Evolutionary conservation across 371 early-diverging fungal species (phyloP), one percentile per base, ranked within the genome.

Genomic region (Mucor sp.): DNA sequence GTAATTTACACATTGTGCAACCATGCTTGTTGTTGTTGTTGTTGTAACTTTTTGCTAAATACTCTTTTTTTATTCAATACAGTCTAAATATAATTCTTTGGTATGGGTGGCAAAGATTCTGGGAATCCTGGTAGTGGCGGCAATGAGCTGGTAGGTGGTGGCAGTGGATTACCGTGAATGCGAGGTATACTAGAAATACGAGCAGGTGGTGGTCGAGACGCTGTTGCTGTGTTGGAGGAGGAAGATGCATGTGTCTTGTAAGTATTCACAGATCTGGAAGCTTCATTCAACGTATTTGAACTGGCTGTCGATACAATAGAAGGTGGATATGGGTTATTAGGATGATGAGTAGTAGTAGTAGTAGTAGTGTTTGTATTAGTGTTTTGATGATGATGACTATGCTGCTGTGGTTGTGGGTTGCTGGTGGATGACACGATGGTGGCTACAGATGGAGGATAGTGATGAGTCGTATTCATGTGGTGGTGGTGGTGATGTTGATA

Each of bases 71-170:
- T 44, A 19, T 35, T 43, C 25, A 41, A 25, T 35, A 41, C 23
- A 41, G 5, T 41, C 33, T 63, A 64, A 43, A 32, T 23, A 2
- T 64, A 57, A 14, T 64, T 50, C 48, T 58, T 59, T 33, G 66
- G 59, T 30, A 63, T 30, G 12, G 59, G 62, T 4, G 73, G 72
- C 48, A 70, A 57, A 6, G 74, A 60, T 17, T n/a, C n/a, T 6
- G 77, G 77, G 61, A 74, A 62, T 7, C 57, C 63, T 19, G 77
- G 74, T 39, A 74, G 62, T 56, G 77, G 74, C 25, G 77, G 77
- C 0, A 72, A 72, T 19, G 69, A 47, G 57, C 67, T 47, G 17
- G 72, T 69, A 6, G 77, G 77, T n/a, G 77, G 77, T 23, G 77
- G 72, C 55, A 74, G 60, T 15, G 72, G 63, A 3, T 60, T 59